Base-by-base conservation (phyloP, 2,329 filamentous ascomycete genomes). In the Hypoxylon sp. region DNA sequence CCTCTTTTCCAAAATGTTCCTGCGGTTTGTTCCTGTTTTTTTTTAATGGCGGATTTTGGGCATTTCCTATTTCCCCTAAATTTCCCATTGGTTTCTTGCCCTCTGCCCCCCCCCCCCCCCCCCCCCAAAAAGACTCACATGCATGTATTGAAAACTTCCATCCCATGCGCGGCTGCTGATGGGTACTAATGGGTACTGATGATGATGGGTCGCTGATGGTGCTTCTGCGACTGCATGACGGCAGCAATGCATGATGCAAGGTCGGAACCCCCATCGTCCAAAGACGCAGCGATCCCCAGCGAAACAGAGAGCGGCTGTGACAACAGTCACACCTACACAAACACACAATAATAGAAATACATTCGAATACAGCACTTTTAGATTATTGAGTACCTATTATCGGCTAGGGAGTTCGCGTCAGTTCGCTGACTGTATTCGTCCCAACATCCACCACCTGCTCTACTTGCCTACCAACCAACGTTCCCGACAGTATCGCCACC, bases 181-280 rank as follows among this genome's bases (percentile, higher is more conserved):
- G 51, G 54, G 44, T 6, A 58, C 49, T 10, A 20, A 20, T 20
- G 20, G 20, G 20, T 33, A 27, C 46, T 44, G n/a, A 37, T 25
- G 10, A 37, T 55, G 49, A 54, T 40, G 55, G 40, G 37, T 27
- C 22, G 53, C 22, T 51, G 33, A 44, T 61, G 63, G 27, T 56
- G 30, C 40, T 42, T 58, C 46, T 61, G 51, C 54, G 66, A 55
- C 60, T 66, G 65, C 66, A 69, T 64, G 60, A 67, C 69, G 69
- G 69, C 69, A 66, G 58, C 59, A 59, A 66, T 71, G 69, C 69
- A 68, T 69, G 61, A 69, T 71, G 69, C 69, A 71, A 69, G 66
- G 69, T 71, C 63, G 60, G 63, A 69, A 67, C 31, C 62, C 58
- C 64, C 65, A 66, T 71, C 62, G 42, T 63, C 61, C 50, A 63